These are phyloP conservation scores for Psilocybe cyanescens DNA, from an alignment of 768 basidiomycete species.

Conservation along the genomic window DNA sequence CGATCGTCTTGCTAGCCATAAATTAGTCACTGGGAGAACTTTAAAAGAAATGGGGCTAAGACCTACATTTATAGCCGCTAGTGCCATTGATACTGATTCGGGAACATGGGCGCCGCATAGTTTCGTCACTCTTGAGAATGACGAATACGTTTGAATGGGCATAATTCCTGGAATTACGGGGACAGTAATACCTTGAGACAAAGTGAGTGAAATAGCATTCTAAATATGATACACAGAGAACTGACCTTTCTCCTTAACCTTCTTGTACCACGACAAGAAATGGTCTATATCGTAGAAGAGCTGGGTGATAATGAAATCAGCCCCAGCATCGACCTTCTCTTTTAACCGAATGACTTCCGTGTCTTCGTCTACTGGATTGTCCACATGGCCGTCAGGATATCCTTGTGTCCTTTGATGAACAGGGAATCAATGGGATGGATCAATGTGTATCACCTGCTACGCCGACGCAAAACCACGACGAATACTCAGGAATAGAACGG, in stretches of 20 bases:
- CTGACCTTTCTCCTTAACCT: constrained; percentile 74
- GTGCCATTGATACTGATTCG: constrained; percentile 56
- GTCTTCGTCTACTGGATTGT: constrained; percentile 59
- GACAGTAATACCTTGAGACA: constrained; percentile 76
- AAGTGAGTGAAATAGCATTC: neutral
- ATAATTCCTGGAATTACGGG: constrained; percentile 96
- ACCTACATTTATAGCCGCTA: constrained; percentile 79
- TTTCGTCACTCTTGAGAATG: constrained; percentile 90
- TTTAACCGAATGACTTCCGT: constrained; percentile 72
- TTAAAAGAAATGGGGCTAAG: neutral
- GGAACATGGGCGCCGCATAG: constrained; percentile 86
- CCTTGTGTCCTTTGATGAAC: constrained; percentile 45
- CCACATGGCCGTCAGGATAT: constrained; percentile 90
- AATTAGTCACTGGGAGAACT: neutral
- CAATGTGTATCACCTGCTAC: constrained; percentile 75
- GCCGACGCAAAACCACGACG: constrained; percentile 89
- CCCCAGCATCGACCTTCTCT: constrained; percentile 91
- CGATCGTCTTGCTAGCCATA: constrained; percentile 84
- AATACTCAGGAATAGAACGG: constrained; percentile 73
- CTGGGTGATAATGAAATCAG: constrained; percentile 95
- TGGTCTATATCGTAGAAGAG: constrained; percentile 95
- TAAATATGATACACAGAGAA: constrained; percentile 6
- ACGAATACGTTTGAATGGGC: constrained; percentile 97
- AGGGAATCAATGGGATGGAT: constrained; percentile 11
- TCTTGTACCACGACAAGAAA: constrained; percentile 80